These are phyloP conservation scores for Claviceps citrina DNA, from an alignment of 2,329 filamentous ascomycete genomes.

Conservation along the genomic window DNA sequence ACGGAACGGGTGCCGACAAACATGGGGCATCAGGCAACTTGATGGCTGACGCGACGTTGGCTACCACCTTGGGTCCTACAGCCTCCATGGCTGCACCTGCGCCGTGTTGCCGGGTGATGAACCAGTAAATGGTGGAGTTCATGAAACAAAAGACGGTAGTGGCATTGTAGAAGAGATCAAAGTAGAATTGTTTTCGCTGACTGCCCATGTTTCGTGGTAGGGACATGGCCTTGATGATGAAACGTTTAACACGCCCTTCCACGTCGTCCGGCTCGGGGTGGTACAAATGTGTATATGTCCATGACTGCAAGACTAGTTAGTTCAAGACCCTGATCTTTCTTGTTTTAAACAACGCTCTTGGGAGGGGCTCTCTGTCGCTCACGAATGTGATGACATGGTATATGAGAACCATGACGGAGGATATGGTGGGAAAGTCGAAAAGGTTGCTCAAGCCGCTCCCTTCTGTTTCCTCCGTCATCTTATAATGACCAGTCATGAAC, in stretches of 20 bases:
- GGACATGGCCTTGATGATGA: constrained; percentile 26
- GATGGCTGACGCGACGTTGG: background rate
- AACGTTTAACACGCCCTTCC: constrained; percentile 21
- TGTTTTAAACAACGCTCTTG: background rate
- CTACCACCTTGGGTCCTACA: background rate
- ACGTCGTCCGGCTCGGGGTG: constrained; percentile 26
- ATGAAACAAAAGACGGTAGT: constrained; percentile 32
- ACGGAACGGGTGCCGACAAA: constrained; percentile 5
- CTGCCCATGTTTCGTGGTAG: constrained; percentile 27
- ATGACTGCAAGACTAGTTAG: constrained; percentile 20
- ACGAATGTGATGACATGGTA: constrained; percentile 34
- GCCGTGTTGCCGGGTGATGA: constrained; percentile 20
- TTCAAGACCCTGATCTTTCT: background rate
- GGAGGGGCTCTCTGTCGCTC: constrained; percentile 9
- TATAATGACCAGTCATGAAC: constrained; percentile 29
- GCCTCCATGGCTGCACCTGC: constrained; percentile 4
- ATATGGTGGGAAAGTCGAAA: constrained; percentile 35
- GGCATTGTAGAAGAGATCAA: constrained; percentile 34
- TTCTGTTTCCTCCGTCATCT: constrained; percentile 25
- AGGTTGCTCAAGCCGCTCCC: constrained; percentile 26
- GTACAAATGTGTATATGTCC: constrained; percentile 38
- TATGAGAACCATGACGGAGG: constrained; percentile 25
- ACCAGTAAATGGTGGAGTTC: constrained; percentile 37
- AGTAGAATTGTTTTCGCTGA: constrained; percentile 29
- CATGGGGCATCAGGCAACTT: constrained; percentile 11